A percentile compares a stretch with the other conserved stretches of the same genome.
phyloP scores from a whole-genome alignment of 352 stramenopile genomes.

The Pythium phragmitis region DNA sequence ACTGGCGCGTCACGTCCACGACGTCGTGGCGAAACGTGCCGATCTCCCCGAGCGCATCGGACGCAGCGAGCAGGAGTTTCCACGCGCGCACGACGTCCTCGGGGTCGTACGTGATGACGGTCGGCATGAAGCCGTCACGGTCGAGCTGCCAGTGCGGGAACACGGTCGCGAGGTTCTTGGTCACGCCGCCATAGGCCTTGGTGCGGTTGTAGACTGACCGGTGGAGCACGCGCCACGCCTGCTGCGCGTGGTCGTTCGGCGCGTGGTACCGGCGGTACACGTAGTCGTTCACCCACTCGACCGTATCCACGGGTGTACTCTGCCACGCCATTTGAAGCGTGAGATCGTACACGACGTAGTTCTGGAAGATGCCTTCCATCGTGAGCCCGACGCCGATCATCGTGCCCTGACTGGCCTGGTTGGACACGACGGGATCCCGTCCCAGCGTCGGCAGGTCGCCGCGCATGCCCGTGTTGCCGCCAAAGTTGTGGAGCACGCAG shows the following conservation, averaged over 20 bases:
- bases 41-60: slow-evolving; percentile 33
- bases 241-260: slow-evolving; percentile 43
- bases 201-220: slow-evolving; percentile 78
- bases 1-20: slow-evolving; percentile 80
- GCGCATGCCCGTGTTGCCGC: slow-evolving; percentile 70
- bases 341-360: slow-evolving; percentile 85
- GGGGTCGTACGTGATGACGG: slow-evolving; percentile 68
- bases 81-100: slow-evolving; percentile 57
- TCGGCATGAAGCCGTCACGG: slow-evolving; percentile 71
- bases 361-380: slow-evolving; percentile 88
- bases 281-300: slow-evolving; percentile 54
- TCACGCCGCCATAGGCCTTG: slow-evolving; percentile 60
- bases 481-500: slow-evolving; percentile 85
- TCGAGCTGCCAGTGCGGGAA: slow-evolving; percentile 69
- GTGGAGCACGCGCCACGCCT: slow-evolving; percentile 54
- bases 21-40: slow-evolving; percentile 75
- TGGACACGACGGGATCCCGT: slow-evolving; percentile 46
- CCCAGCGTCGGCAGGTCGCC: slow-evolving; percentile 66
- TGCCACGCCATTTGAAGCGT: slow-evolving; percentile 74
- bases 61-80: slow-evolving; percentile 53
- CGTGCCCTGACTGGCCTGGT: slow-evolving; percentile 47
- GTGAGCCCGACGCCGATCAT: slow-evolving; percentile 77
- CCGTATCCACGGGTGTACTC: slow-evolving; percentile 38
- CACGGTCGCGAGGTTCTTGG: slow-evolving; percentile 68
- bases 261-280: slow-evolving; percentile 60